Conservation (phyloP, 2,329 filamentous ascomycete genomes). For the Blumeria graminis region DNA sequence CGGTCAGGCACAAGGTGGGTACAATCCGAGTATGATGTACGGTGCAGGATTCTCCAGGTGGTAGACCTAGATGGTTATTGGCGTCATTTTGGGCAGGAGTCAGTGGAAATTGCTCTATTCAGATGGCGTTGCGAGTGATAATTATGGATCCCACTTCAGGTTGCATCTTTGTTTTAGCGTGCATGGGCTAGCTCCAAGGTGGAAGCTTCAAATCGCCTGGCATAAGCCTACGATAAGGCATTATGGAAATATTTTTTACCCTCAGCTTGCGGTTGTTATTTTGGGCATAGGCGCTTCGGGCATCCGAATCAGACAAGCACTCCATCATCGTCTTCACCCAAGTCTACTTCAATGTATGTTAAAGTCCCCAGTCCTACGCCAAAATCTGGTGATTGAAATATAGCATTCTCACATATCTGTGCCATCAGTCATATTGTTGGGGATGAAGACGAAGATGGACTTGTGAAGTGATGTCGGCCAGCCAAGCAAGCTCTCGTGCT, state of each 20-base stretch:
- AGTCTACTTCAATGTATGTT: slow-evolving; percentile 36
- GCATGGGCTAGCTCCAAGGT: slow-evolving; percentile 21
- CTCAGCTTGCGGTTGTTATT: slow-evolving; percentile 7
- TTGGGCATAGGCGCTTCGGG: slow-evolving; percentile 8
- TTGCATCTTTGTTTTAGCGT: slow-evolving; percentile 22
- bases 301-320: slow-evolving; percentile 23
- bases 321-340: slow-evolving; percentile 47
- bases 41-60: slow-evolving; percentile 42
- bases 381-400: slow-evolving; percentile 23
- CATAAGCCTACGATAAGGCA: slow-evolving; percentile 13
- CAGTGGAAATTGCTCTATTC: slow-evolving; percentile 15
- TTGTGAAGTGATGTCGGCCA: slow-evolving; percentile 23
- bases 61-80: slow-evolving; percentile 21
- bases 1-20: slow-evolving; percentile 84
- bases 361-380: slow-evolving; percentile 23
- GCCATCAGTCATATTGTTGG: slow-evolving; percentile 16
- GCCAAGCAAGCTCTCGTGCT: slow-evolving; percentile 6
- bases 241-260: slow-evolving; percentile 11
- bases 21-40: slow-evolving; percentile 73
- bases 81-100: slow-evolving; percentile 9
- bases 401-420: slow-evolving; percentile 21
- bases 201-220: slow-evolving; percentile 16
- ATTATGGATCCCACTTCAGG: not conserved
- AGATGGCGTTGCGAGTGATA: slow-evolving; percentile 9
- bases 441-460: slow-evolving; percentile 37